Percentiles rank a stretch among this genome's conserved stretches.
These are phyloP conservation scores for Hyaloscypha bicolor DNA, from an alignment of 495 filamentous ascomycete species.

Conservation along the genomic window DNA sequence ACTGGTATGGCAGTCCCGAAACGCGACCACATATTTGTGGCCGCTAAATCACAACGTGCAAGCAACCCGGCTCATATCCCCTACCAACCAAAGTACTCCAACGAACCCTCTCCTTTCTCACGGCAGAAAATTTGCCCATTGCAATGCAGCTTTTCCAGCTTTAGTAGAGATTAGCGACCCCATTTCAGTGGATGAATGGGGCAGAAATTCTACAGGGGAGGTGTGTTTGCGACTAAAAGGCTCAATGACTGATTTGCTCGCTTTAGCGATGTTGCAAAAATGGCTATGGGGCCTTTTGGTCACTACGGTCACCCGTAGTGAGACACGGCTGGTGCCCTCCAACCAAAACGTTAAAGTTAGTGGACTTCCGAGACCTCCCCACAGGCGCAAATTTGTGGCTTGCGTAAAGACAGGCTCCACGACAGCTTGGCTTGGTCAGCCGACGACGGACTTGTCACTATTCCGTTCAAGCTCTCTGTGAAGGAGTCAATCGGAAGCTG, in stretches of 20 bases:
- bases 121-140: not conserved
- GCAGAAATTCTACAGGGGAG: not conserved
- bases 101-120: not conserved
- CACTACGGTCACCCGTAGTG: not conserved
- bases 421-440: not conserved
- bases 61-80: not conserved
- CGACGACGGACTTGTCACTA: not conserved
- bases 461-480: conserved; percentile 1
- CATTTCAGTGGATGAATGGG: not conserved
- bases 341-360: not conserved
- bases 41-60: no score
- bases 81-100: not conserved
- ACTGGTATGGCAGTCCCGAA: not conserved
- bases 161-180: not conserved
- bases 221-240: no score
- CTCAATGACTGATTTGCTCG: no score
- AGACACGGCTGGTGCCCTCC: conserved; percentile 11
- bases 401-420: not conserved
- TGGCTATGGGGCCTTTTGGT: no score
- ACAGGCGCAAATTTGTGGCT: conserved; percentile 5
- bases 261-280: no score
- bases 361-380: conserved; percentile 5
- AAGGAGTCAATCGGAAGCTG: not conserved
- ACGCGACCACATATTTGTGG: no score
- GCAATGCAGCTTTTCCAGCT: not conserved